Evolutionary conservation across 352 stramenopile genomes (phyloP), one percentile per base, ranked within the genome.

Genomic region (Phytopythium vexans): DNA sequence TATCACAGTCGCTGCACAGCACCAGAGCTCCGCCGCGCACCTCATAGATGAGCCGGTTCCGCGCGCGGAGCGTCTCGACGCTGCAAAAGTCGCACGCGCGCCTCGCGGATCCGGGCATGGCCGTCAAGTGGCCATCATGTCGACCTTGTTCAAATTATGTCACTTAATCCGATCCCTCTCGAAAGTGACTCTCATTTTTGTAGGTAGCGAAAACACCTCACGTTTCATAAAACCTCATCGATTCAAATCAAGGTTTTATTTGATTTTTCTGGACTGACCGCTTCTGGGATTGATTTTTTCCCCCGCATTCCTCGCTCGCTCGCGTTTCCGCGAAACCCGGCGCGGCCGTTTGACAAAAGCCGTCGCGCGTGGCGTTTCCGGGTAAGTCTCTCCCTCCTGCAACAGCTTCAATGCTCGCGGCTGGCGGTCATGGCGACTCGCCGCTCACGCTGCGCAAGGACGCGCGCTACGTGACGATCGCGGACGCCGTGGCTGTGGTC

Each of bases 31-130:
- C 35, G 31, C 6, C 14, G 21, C 56, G 9, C 34, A 83, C 81
- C 68, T 82, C 75, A 43, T 79, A 89, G 5, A 91, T 44, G 35
- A 91, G 66, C 4, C 56, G 56, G 54, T 89, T 88, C 11, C 50
- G 66, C 46, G 56, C 51, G 15, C 60, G 58, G 40, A 89, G 64
- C 56, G 69, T 54, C 52, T 85, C 59, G 33, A 60, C 62, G 51
- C 68, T 79, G 60, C 81, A 91, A 54, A 91, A 91, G 8, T 49
- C 60, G 42, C 81, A 91, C 32, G 55, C 50, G 12, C 57, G 46
- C 47, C 62, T 12, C 46, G 46, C 27, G 15, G 42, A 27, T 27
- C 21, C 21, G 21, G 21, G 21, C 21, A 27, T 27, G 21, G 21
- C 21, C 21, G 21, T 27, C 21, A 27, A 27, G 21, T 27, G 21